A percentile compares a stretch with the other conserved stretches of the same genome.
phyloP scores from a whole-genome alignment of 2,329 filamentous ascomycete species.

The Exophiala phaeomuriformis region DNA sequence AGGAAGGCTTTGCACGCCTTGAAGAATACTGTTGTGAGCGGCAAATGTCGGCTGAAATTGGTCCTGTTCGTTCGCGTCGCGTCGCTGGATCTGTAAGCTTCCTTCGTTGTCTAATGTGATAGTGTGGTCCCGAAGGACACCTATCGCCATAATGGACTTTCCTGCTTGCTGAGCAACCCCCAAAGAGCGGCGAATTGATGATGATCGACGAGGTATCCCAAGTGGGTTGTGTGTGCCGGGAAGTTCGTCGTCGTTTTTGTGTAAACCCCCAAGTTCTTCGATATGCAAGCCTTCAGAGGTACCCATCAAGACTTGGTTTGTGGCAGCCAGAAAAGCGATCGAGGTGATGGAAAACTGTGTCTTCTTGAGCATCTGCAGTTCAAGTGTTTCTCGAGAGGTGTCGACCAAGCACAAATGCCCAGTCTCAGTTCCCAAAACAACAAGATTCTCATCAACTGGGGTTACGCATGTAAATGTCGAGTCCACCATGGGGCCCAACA shows the following conservation, averaged over 20 bases:
- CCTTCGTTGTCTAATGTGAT: constrained; percentile 69
- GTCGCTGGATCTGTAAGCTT: constrained; percentile 58
- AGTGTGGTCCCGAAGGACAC: constrained; percentile 58
- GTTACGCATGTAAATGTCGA: constrained; percentile 74
- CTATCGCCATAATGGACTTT: constrained; percentile 56
- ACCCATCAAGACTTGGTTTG: constrained; percentile 13
- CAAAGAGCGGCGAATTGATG: constrained; percentile 22
- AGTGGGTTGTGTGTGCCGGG: background rate
- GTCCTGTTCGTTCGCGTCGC: constrained; percentile 30
- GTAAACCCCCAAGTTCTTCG: constrained; percentile 14
- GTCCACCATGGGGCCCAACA: constrained; percentile 75
- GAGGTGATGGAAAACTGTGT: constrained; percentile 17
- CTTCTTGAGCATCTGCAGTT: constrained; percentile 19
- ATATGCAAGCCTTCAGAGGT: constrained; percentile 17
- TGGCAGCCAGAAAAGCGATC: constrained; percentile 8
- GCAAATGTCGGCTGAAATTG: constrained; percentile 38
- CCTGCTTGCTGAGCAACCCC: constrained; percentile 19
- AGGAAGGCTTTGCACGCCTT: constrained; percentile 64
- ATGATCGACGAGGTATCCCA: constrained; percentile 10
- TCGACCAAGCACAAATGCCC: constrained; percentile 87
- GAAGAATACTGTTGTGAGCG: constrained; percentile 52
- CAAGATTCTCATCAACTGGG: constrained; percentile 62
- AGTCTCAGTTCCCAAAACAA: constrained; percentile 77
- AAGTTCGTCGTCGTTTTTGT: background rate
- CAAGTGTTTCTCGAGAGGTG: constrained; percentile 12